Evolutionary conservation across 2,329 filamentous ascomycete genomes (phyloP).

Genomic region (Atkinsonella hypoxylon): DNA sequence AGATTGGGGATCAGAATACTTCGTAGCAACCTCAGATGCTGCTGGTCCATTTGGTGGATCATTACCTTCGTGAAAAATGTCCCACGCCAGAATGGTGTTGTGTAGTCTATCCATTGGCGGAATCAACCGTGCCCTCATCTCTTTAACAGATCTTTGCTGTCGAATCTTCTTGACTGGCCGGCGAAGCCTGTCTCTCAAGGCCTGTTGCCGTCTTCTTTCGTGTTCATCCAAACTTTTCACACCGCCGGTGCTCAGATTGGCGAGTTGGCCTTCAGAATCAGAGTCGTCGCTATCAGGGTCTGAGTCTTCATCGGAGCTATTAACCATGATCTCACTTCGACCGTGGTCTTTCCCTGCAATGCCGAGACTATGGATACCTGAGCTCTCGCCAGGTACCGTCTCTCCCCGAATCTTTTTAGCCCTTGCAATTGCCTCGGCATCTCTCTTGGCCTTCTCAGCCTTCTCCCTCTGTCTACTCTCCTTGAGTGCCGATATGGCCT

Average conservation of each 20-base stretch:
- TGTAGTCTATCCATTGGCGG: slow-evolving; percentile 81
- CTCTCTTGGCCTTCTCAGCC: slow-evolving; percentile 61
- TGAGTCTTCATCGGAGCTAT: slow-evolving; percentile 65
- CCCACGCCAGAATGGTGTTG: slow-evolving; percentile 79
- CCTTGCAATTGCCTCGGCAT: slow-evolving; percentile 58
- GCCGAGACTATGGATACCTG: slow-evolving; percentile 60
- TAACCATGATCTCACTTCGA: slow-evolving; percentile 84
- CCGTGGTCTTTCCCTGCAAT: slow-evolving; percentile 69
- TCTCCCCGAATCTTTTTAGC: slow-evolving; percentile 39
- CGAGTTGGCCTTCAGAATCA: slow-evolving; percentile 39
- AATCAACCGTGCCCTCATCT: slow-evolving; percentile 85
- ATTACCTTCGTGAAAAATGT: slow-evolving; percentile 83
- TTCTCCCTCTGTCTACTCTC: slow-evolving; percentile 63
- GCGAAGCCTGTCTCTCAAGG: slow-evolving; percentile 43
- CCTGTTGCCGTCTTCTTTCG: slow-evolving; percentile 30
- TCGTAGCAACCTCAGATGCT: slow-evolving; percentile 65
- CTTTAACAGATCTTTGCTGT: slow-evolving; percentile 71
- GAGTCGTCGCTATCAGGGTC: slow-evolving; percentile 49
- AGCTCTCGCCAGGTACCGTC: slow-evolving; percentile 53
- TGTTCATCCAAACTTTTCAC: slow-evolving; percentile 38
- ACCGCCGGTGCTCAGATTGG: slow-evolving; percentile 34
- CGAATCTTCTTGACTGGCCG: slow-evolving; percentile 77
- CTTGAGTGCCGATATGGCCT: slow-evolving; percentile 39
- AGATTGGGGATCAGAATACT: slow-evolving; percentile 61
- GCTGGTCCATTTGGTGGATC: slow-evolving; percentile 67